These are phyloP conservation scores for Nothopassalora personata DNA, from an alignment of 2,329 filamentous ascomycete species.

Conservation along the genomic window DNA sequence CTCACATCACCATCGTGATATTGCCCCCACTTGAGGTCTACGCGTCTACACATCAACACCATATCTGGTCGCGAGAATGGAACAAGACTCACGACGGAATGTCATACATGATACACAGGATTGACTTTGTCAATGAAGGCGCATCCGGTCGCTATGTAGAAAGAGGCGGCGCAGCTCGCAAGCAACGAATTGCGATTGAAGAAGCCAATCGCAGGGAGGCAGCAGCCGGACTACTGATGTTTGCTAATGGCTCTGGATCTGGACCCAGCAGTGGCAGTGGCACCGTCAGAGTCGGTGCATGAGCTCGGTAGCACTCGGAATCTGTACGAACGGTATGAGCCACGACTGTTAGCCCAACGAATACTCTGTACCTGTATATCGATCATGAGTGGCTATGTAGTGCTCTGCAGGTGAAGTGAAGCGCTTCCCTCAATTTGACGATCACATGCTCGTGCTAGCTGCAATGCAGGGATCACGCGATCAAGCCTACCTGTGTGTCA, in stretches of 20 bases:
- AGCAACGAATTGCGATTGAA: slow-evolving; percentile 44
- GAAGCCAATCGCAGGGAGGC: slow-evolving; percentile 30
- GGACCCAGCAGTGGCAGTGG: not conserved
- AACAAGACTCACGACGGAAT: slow-evolving; percentile 74
- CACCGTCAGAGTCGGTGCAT: slow-evolving; percentile 18
- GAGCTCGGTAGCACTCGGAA: not conserved
- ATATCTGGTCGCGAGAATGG: slow-evolving; percentile 77
- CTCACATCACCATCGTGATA: slow-evolving; percentile 82
- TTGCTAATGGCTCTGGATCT: slow-evolving; percentile 17
- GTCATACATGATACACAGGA: slow-evolving; percentile 76
- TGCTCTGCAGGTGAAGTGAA: not conserved
- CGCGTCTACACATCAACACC: slow-evolving; percentile 66
- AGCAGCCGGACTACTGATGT: slow-evolving; percentile 29
- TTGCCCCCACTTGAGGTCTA: slow-evolving; percentile 76
- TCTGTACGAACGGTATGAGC: not conserved
- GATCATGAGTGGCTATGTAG: not conserved
- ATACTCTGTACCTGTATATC: not conserved
- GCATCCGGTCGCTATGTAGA: slow-evolving; percentile 43
- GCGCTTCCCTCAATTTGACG: not conserved
- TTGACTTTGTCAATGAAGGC: slow-evolving; percentile 81
- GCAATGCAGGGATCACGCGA: not conserved
- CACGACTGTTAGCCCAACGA: not conserved
- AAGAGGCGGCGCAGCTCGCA: slow-evolving; percentile 44
- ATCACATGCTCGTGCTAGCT: not conserved
- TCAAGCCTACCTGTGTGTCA: not conserved